Evolutionary conservation across 441 rosid genomes (phyloP), one percentile per base, ranked within the genome.

Genomic region (Metrosideros polymorpha): DNA sequence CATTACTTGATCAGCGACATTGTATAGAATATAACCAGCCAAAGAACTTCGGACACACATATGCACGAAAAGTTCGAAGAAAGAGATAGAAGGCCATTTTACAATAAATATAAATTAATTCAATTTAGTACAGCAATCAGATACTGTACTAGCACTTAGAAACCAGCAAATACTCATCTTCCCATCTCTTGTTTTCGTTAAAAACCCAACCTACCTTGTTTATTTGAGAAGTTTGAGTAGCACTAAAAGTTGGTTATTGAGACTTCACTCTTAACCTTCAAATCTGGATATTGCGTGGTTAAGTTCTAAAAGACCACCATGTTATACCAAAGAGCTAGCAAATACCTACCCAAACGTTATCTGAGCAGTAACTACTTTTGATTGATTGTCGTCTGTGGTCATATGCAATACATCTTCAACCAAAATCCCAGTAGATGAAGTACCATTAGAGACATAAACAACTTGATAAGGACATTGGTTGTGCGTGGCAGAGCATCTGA

Each of bases 331-430:
- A 71, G 79, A 39, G 47, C 47, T 39, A 22, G 79, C 17, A 71
- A 71, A n/a, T 83, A 50, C 84, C 45, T 83, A 83, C 84, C 84
- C 84, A 83, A 83, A 83, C n/a, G 84, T 83, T 50, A 83, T 83
- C 42, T 83, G 54, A 83, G 84, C 57, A 47, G 84, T 17, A 30
- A 83, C 55, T 50, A 25, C 84, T 32, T 51, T 83, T 7, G 84
- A 51, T 54, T 19, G 84, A 50, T 51, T 54, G 39, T 24, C 43
- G 27, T 83, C 84, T 54, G 35, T 29, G 32, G 84, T 83, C 84
- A 83, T 50, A 51, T 83, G 84, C 84, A 83, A 83, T 30, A 83
- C 59, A 50, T 83, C 84, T 54, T 83, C 84, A 83, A 83, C 84
- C 84, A 83, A 83, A 51, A 83, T 51, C 59, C 84, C 84, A 0